Base-by-base conservation (phyloP, 345 rosid species). In the Eucalyptus decipiens region DNA sequence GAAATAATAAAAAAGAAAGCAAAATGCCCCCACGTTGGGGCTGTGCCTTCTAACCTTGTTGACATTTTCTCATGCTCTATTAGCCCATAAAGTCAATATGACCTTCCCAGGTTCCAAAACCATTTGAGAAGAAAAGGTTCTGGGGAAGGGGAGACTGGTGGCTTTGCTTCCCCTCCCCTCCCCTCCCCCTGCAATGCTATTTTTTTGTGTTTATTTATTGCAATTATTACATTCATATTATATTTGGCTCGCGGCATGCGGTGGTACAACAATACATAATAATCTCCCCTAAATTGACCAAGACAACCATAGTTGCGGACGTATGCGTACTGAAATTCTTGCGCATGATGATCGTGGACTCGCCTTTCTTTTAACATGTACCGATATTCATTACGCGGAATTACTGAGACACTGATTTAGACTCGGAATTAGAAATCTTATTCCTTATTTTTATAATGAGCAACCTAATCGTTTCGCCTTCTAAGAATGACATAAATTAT, bases 371-470 rank as follows among this genome's bases (percentile, higher is more conserved):
- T n/a, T 7, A 7, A 16, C 40, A 16, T n/a, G 10, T n/a, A 8
- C 11, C 2, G 3, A n/a, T 4, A n/a, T n/a, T 4, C 76, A 65
- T 65, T 16, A 16, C 0, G 6, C 10, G 1, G 2, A 3, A 0
- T 0, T n/a, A 65, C 0, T 1, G 0, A 7, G 10, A 16, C 40
- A 8, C 9, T 15, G 2, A 15, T 65, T 65, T 16, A 65, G 11
- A 16, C 2, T 5, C 0, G 1, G 2, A 65, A 65, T n/a, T 7
- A 17, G 18, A 65, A 7, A n/a, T n/a, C 40, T 65, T 16, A 8
- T 11, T 1, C 6, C 1, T 65, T 16, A 1, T 65, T 65, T 65
- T 7, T 34, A 32, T n/a, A 1, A n/a, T 16, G 6, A n/a, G 40
- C 76, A 16, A 7, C 3, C 21, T 34, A 7, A 65, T n/a, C 21